Evolutionary conservation across 345 rosid genomes (phyloP).

Genomic region (Alliaria petiolata): DNA sequence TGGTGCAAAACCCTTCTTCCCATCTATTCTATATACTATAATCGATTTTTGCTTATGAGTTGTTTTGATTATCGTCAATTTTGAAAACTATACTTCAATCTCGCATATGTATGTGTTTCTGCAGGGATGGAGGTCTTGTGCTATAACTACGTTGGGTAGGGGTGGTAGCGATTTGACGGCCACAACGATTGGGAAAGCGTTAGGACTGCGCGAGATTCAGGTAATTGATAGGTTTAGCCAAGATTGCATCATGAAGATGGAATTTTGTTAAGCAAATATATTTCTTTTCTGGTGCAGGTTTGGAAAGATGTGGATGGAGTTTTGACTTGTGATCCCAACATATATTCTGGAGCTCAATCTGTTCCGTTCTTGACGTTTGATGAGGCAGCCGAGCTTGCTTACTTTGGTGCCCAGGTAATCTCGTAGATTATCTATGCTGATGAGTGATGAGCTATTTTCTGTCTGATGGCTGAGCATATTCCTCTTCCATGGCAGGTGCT

Average conservation of each 20-base stretch:
- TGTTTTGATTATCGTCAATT: not conserved
- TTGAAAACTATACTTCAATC: not conserved
- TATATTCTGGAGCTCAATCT: slow-evolving; percentile 59
- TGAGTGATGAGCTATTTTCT: not conserved
- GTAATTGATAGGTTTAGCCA: slow-evolving; percentile 34
- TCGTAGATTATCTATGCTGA: not conserved
- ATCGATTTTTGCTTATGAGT: not conserved
- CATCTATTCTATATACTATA: not conserved
- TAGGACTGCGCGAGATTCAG: slow-evolving; percentile 90
- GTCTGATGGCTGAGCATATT: not conserved
- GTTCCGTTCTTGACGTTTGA: slow-evolving; percentile 89
- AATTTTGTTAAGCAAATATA: not conserved
- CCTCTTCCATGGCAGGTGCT: slow-evolving; percentile 48
- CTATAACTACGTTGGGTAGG: slow-evolving; percentile 84
- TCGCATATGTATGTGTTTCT: not conserved
- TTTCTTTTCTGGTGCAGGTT: slow-evolving; percentile 42
- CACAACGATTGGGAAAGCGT: slow-evolving; percentile 89
- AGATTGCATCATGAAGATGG: not conserved
- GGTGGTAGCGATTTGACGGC: slow-evolving; percentile 98
- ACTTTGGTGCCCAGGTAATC: slow-evolving; percentile 94
- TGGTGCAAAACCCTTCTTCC: not conserved
- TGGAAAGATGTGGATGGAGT: slow-evolving; percentile 99
- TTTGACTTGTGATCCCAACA: slow-evolving; percentile 89
- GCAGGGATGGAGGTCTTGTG: slow-evolving; percentile 88
- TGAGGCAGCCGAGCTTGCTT: slow-evolving; percentile 97